phyloP scores from a whole-genome alignment of 2,329 filamentous ascomycete genomes.

The Nemania sp. region DNA sequence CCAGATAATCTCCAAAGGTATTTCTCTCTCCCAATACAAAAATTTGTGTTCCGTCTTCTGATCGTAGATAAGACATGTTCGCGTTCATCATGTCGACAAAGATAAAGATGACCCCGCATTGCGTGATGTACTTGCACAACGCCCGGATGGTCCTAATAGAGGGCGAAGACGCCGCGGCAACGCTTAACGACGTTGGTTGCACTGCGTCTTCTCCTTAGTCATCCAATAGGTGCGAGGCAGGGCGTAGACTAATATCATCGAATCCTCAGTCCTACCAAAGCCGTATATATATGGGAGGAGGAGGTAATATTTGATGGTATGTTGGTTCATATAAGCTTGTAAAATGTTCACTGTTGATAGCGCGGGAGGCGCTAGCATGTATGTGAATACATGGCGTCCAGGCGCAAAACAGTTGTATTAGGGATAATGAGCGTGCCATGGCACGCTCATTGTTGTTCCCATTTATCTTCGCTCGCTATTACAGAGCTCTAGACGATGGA shows the following conservation, averaged over 20 bases:
- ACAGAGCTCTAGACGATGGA: neutral
- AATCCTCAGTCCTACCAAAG: slow-evolving; percentile 31
- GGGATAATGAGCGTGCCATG: slow-evolving; percentile 29
- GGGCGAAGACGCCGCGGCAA: slow-evolving; percentile 78
- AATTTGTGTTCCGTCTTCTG: slow-evolving; percentile 27
- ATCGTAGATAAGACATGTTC: slow-evolving; percentile 76
- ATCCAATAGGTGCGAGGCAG: slow-evolving; percentile 22
- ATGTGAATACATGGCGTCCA: slow-evolving; percentile 32
- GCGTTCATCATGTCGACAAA: slow-evolving; percentile 90
- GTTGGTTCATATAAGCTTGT: slow-evolving; percentile 25
- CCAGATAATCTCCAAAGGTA: slow-evolving; percentile 97
- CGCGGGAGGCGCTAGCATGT: slow-evolving; percentile 12
- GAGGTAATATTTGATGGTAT: slow-evolving; percentile 5
- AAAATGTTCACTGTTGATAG: slow-evolving; percentile 14
- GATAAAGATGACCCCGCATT: slow-evolving; percentile 86
- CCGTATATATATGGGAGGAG: slow-evolving; percentile 34
- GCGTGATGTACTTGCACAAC: slow-evolving; percentile 85
- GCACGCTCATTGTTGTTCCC: slow-evolving; percentile 10
- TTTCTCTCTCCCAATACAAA: slow-evolving; percentile 15
- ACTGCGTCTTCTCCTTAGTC: slow-evolving; percentile 24
- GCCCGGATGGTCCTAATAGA: slow-evolving; percentile 84
- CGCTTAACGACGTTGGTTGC: slow-evolving; percentile 45
- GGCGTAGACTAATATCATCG: slow-evolving; percentile 18
- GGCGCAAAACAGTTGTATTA: slow-evolving; percentile 44
- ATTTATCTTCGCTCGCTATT: slow-evolving; percentile 24